Percentiles rank a stretch among this genome's conserved stretches.
Conservation (phyloP, 1,284 basidiomycete species). For the Polyporus tsugae region DNA sequence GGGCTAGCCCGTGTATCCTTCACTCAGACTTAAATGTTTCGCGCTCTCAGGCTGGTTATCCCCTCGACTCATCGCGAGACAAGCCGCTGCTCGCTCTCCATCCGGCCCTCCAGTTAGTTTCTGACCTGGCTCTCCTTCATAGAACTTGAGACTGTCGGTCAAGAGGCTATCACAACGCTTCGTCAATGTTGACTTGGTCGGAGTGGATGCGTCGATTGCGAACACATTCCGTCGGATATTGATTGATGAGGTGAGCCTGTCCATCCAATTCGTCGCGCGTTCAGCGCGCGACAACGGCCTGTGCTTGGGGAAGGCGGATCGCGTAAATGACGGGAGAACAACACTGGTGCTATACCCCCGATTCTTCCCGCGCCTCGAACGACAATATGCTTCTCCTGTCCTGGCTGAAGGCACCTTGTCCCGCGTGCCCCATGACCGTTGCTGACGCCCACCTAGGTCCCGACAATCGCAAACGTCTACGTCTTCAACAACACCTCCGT, state of each 20-base stretch:
- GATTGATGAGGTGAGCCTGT: constrained; percentile 84
- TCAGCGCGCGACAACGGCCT: not conserved
- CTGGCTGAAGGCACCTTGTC: not conserved
- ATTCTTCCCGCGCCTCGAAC: too few relatives aligned
- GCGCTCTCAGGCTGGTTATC: too few relatives aligned
- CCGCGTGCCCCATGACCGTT: not conserved
- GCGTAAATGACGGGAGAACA: not conserved
- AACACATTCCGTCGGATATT: constrained; percentile 94
- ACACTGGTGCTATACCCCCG: too few relatives aligned
- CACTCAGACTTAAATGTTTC: too few relatives aligned
- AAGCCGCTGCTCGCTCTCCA: too few relatives aligned
- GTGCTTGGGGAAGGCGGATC: not conserved
- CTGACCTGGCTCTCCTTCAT: too few relatives aligned
- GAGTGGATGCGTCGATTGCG: constrained; percentile 95
- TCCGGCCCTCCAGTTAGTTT: too few relatives aligned
- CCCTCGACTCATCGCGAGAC: too few relatives aligned
- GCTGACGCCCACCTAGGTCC: not conserved
- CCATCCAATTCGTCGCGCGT: not conserved
- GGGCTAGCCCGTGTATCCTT: too few relatives aligned
- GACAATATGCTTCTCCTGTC: not conserved
- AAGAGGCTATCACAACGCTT: constrained; percentile 82
- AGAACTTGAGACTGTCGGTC: constrained; percentile 81
- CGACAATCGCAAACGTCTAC: too few relatives aligned
- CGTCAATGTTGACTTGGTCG: constrained; percentile 95
- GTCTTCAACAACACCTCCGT: not conserved